A percentile compares a stretch with the other conserved stretches of the same genome.
Conservation (phyloP, 345 rosid species). For the Carallia pectinifolia region DNA sequence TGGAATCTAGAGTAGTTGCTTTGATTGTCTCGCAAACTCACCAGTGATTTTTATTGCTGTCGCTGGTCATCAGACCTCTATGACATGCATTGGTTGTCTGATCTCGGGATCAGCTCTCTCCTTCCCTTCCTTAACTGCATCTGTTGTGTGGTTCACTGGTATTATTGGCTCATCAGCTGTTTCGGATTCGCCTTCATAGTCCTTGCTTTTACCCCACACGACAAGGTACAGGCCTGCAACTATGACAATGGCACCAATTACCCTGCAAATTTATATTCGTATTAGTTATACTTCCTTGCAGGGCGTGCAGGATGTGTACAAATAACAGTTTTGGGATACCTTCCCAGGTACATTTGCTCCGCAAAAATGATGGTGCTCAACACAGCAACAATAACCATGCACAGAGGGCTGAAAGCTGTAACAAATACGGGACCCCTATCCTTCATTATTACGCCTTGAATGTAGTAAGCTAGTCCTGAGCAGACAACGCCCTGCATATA, state of each 20-base stretch:
- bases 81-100: conserved; percentile 19
- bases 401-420: conserved; percentile 10
- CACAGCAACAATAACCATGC: conserved; percentile 12
- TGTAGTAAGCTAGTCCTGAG: background rate
- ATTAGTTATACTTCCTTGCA: background rate
- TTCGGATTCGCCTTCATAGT: conserved; percentile 30
- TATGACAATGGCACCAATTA: conserved; percentile 68
- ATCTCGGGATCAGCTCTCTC: conserved; percentile 33
- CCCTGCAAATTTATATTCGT: conserved; percentile 41
- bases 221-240: conserved; percentile 79
- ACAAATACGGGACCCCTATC: conserved; percentile 4
- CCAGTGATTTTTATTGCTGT: too few species aligned
- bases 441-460: conserved; percentile 12
- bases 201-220: conserved; percentile 85
- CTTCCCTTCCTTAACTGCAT: conserved; percentile 7
- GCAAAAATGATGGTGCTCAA: conserved; percentile 5
- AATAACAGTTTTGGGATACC: background rate
- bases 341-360: conserved; percentile 6
- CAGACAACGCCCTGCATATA: conserved; percentile 70
- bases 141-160: conserved; percentile 23
- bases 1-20: too few species aligned
- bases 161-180: conserved; percentile 15
- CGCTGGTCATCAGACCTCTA: background rate
- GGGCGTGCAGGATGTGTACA: too few species aligned
- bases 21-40: too few species aligned